Percentiles rank a stretch among this genome's conserved stretches.
Evolutionary conservation across 371 early-diverging fungal species (phyloP).

Genomic region (Phascolomyces articulosus): DNA sequence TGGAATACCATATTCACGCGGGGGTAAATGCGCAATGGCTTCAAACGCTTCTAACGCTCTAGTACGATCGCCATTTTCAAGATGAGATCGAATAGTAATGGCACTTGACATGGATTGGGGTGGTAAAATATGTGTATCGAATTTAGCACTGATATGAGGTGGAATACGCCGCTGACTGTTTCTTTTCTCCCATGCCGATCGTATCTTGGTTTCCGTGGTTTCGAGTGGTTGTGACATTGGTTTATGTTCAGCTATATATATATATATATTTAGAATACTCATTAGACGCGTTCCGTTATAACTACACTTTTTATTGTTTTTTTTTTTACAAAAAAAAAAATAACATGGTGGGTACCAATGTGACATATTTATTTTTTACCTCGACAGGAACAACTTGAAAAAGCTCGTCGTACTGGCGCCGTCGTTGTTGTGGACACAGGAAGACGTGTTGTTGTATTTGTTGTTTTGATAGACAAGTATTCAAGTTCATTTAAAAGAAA

Average conservation of each 20-base stretch:
- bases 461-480: background rate
- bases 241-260: background rate
- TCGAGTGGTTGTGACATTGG: background rate
- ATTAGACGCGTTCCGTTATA: background rate
- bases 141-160: slow-evolving; percentile 20
- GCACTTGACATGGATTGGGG: slow-evolving; percentile 25
- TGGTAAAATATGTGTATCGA: slow-evolving; percentile 27
- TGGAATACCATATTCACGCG: slow-evolving; percentile 6
- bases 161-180: slow-evolving; percentile 28
- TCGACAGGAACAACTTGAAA: slow-evolving; percentile 20
- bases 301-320: background rate
- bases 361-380: slow-evolving; percentile 7
- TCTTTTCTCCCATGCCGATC: slow-evolving; percentile 9
- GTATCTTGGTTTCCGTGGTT: background rate
- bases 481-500: slow-evolving; percentile 15
- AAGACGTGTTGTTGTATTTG: background rate
- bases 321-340: background rate
- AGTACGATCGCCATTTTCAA: slow-evolving; percentile 17
- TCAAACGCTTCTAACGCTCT: slow-evolving; percentile 37
- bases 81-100: slow-evolving; percentile 23
- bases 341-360: background rate
- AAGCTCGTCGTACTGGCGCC: slow-evolving; percentile 8
- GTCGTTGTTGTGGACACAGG: background rate
- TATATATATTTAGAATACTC: background rate
- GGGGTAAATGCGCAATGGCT: background rate